Percentiles rank a stretch among this genome's conserved stretches.
Conservation (phyloP, 345 rosid species). For the Pistacia vera region DNA sequence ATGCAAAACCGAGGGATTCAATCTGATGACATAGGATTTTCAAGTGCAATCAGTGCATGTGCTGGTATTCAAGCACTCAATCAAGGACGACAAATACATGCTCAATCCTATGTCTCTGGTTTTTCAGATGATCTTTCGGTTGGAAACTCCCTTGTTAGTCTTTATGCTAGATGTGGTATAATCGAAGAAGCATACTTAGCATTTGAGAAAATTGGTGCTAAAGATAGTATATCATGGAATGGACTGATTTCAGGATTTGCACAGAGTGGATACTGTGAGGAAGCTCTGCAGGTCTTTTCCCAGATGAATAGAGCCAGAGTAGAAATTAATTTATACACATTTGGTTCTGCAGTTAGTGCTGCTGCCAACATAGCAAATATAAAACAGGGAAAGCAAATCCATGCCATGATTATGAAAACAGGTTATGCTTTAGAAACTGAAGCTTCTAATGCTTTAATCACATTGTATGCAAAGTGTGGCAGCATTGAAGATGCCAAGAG, state of each 20-base stretch:
- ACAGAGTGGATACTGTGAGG: conserved; percentile 73
- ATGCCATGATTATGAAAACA: conserved; percentile 61
- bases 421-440: conserved; percentile 73
- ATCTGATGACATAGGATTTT: conserved; percentile 73
- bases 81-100: conserved; percentile 80
- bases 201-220: conserved; percentile 60
- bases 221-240: conserved; percentile 88
- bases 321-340: conserved; percentile 60
- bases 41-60: conserved; percentile 90
- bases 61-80: conserved; percentile 76
- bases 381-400: conserved; percentile 83
- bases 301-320: conserved; percentile 55
- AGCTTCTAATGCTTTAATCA: conserved; percentile 74
- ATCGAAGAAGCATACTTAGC: conserved; percentile 63
- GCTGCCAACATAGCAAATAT: conserved; percentile 76
- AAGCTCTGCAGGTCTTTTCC: conserved; percentile 68
- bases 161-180: conserved; percentile 80
- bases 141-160: conserved; percentile 76
- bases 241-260: conserved; percentile 79
- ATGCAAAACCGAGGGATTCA: conserved; percentile 65
- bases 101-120: conserved; percentile 71
- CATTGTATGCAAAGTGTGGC: conserved; percentile 86
- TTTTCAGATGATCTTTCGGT: conserved; percentile 65
- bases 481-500: conserved; percentile 67
- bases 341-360: conserved; percentile 84